Conservation (phyloP, 1,284 basidiomycete genomes). For the Puccinia polysora region DNA sequence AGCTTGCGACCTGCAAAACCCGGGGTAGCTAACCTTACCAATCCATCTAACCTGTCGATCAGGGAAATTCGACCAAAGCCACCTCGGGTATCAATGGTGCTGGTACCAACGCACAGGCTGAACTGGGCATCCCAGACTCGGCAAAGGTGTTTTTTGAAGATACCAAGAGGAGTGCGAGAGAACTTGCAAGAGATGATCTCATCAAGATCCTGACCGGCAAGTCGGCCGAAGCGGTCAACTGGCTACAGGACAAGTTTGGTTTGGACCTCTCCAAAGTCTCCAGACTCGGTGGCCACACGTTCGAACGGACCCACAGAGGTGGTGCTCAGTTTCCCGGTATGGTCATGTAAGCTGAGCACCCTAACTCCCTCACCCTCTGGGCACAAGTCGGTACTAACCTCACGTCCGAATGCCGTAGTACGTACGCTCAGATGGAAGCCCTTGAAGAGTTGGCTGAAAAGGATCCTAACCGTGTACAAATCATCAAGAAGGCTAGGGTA, state of each 20-base stretch:
- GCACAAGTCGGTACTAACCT: neutral
- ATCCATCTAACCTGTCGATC: conserved; percentile 43
- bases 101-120: conserved; percentile 64
- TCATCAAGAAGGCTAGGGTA: conserved; percentile 88
- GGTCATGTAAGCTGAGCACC: conserved; percentile 51
- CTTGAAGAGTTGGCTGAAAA: conserved; percentile 81
- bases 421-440: conserved; percentile 77
- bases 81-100: conserved; percentile 78
- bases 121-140: conserved; percentile 64
- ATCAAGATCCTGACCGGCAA: conserved; percentile 90
- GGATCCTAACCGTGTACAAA: conserved; percentile 79
- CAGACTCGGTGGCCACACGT: conserved; percentile 84
- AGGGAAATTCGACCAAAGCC: conserved; percentile 78
- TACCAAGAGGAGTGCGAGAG: conserved; percentile 71
- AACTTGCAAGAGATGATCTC: conserved; percentile 90
- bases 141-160: conserved; percentile 72
- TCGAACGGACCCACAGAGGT: conserved; percentile 40
- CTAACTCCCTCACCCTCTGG: neutral
- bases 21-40: neutral
- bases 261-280: conserved; percentile 93
- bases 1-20: too few species aligned
- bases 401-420: neutral
- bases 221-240: conserved; percentile 94
- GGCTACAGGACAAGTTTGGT: conserved; percentile 62
- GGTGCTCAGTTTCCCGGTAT: conserved; percentile 82